Base-by-base conservation (phyloP, 2,329 filamentous ascomycete species). In the Lojkania enalia region DNA sequence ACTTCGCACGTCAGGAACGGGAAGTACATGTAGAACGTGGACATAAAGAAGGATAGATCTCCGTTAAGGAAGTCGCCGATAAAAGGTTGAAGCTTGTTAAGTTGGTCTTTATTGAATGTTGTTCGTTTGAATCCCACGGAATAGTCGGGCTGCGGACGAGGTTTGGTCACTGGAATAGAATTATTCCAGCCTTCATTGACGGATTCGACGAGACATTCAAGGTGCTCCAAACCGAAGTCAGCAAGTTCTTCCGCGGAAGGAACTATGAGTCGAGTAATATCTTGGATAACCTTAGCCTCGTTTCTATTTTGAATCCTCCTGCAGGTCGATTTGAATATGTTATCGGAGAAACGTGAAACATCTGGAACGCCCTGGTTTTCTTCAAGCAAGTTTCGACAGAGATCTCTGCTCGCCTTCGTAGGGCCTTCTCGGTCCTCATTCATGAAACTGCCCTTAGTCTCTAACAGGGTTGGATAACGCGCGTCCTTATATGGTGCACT, bases 1-100 rank as follows among this genome's bases (percentile, higher is more conserved):
- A 77, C 74, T 54, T 80, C 73, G 54, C 70, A 75, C 0, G 71
- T 71, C 0, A 80, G 60, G 49, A 78, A 80, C 2, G 74, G 74
- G 49, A 80, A 77, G 61, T 72, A 75, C 64, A 78, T 77, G 4
- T 70, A 60, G 41, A 66, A 73, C 9, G 73, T 79, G 7, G 55
- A 70, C 64, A 75, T 73, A 42, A 78, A 76, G 49, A 59, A 70
- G 16, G 69, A 78, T 38, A 55, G 55, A 42, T 72, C 63, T 7
- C 25, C 25, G n/a, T 7, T n/a, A 27, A 48, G 18, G 11, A 46
- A 29, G 27, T 73, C 54, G 23, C 57, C 52, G 38, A 60, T 41
- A 21, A 54, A 54, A 16, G 51, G 54, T 16, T 20, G 7, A 43
- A 79, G 54, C 59, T 71, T 77, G 12, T 57, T 30, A 4, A 75